Evolutionary conservation across 495 filamentous ascomycete genomes (phyloP).

Genomic region (Talaromyces adpressus): DNA sequence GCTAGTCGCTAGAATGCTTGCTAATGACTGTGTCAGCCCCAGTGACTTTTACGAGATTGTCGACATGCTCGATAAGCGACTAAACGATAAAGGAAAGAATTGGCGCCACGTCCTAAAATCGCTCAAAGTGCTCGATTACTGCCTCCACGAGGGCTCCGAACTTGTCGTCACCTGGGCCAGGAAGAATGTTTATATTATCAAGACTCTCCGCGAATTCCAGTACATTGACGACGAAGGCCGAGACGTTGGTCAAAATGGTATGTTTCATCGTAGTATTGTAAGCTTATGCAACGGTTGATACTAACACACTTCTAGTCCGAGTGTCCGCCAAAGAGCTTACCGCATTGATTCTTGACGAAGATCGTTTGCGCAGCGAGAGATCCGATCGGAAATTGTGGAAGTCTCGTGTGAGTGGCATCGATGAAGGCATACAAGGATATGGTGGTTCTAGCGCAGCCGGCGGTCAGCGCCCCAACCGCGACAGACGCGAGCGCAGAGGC

Average conservation of each 20-base stretch:
- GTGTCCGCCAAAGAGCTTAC: conserved; percentile 96
- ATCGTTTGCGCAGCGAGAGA: conserved; percentile 84
- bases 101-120: conserved; percentile 99
- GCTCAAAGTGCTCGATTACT: conserved; percentile 96
- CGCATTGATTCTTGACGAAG: conserved; percentile 89
- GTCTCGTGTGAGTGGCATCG: conserved; percentile 85
- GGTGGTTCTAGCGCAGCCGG: conserved; percentile 27
- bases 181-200: conserved; percentile 98
- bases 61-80: conserved; percentile 98
- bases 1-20: background rate
- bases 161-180: conserved; percentile 96
- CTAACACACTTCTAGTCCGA: conserved; percentile 55
- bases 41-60: conserved; percentile 99
- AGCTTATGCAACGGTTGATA: conserved; percentile 13
- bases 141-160: conserved; percentile 94
- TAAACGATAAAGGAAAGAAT: conserved; percentile 99
- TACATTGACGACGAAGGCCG: conserved; percentile 91
- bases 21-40: conserved; percentile 48
- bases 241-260: conserved; percentile 94
- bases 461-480: conserved; percentile 34
- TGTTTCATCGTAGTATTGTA: background rate
- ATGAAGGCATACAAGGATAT: conserved; percentile 56
- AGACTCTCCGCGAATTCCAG: conserved; percentile 93
- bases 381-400: conserved; percentile 95
- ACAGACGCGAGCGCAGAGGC: conserved; percentile 31